Percentiles rank a stretch among this genome's conserved stretches.
phyloP scores from a whole-genome alignment of 2,329 filamentous ascomycete genomes.

The Fusarium setosum region DNA sequence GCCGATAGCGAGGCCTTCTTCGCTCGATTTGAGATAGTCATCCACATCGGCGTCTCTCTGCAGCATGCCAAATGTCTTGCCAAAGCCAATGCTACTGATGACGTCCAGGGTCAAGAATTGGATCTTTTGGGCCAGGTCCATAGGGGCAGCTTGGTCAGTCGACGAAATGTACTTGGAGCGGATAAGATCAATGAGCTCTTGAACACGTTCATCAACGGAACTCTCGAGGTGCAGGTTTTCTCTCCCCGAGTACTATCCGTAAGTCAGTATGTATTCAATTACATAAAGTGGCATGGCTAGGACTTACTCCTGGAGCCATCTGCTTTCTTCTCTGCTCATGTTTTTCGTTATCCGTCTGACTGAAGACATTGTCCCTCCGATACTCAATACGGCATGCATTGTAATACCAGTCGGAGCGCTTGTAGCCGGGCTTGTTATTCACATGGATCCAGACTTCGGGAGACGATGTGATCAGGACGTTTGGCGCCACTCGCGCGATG shows the following conservation, averaged over 20 bases:
- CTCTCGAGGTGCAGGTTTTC: constrained; percentile 63
- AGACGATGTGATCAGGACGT: constrained; percentile 60
- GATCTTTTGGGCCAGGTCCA: constrained; percentile 60
- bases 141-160: constrained; percentile 39
- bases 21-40: constrained; percentile 49
- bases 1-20: constrained; percentile 46
- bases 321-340: constrained; percentile 60
- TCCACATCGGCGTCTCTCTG: constrained; percentile 57
- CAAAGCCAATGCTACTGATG: constrained; percentile 62
- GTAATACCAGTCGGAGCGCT: constrained; percentile 56
- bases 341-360: constrained; percentile 58
- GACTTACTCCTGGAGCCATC: constrained; percentile 62
- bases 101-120: constrained; percentile 66
- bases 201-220: constrained; percentile 59
- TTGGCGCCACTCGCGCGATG: constrained; percentile 56
- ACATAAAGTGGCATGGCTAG: too few species aligned
- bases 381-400: constrained; percentile 60
- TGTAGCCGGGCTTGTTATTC: constrained; percentile 55
- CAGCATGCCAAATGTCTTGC: constrained; percentile 62
- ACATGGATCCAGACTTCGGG: constrained; percentile 59
- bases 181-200: constrained; percentile 58
- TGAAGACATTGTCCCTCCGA: constrained; percentile 64
- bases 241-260: constrained; percentile 67
- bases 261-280: too few species aligned
- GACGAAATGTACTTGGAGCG: constrained; percentile 55